Evolutionary conservation across 768 basidiomycete genomes (phyloP).

Genomic region (Termitomyces bulborhizus): DNA sequence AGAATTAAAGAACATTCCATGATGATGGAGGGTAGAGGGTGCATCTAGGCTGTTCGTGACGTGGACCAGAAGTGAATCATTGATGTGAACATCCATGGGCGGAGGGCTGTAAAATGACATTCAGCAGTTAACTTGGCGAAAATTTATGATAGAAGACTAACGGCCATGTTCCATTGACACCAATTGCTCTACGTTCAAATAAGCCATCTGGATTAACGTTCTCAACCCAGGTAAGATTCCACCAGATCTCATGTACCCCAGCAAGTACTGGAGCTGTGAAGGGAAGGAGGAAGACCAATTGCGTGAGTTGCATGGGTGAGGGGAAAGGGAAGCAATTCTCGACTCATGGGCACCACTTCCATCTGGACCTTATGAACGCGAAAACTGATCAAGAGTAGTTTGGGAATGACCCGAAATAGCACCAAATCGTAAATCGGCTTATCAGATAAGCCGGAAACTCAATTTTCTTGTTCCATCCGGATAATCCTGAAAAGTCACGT

Average conservation of each 20-base stretch:
- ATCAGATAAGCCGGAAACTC: slow-evolving; percentile 10
- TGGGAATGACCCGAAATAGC: background rate
- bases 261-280: slow-evolving; percentile 41
- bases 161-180: slow-evolving; percentile 94
- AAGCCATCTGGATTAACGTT: slow-evolving; percentile 83
- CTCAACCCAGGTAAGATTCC: slow-evolving; percentile 85
- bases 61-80: slow-evolving; percentile 75
- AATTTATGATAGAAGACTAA: slow-evolving; percentile 32
- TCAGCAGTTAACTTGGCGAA: background rate
- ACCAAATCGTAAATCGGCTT: background rate
- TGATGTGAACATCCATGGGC: slow-evolving; percentile 62
- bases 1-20: slow-evolving; percentile 93
- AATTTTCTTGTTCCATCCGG: background rate
- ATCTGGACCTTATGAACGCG: slow-evolving; percentile 5
- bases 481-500: background rate
- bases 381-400: background rate
- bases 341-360: background rate
- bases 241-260: slow-evolving; percentile 74
- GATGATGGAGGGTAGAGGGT: slow-evolving; percentile 77
- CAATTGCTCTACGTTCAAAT: slow-evolving; percentile 68
- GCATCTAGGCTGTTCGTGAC: slow-evolving; percentile 63
- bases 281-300: slow-evolving; percentile 21
- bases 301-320: slow-evolving; percentile 8
- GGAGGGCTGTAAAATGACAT: slow-evolving; percentile 54
- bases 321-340: slow-evolving; percentile 7